Evolutionary conservation across 345 rosid species (phyloP), one percentile per base, ranked within the genome.

Genomic region (Eucalyptus regnans): DNA sequence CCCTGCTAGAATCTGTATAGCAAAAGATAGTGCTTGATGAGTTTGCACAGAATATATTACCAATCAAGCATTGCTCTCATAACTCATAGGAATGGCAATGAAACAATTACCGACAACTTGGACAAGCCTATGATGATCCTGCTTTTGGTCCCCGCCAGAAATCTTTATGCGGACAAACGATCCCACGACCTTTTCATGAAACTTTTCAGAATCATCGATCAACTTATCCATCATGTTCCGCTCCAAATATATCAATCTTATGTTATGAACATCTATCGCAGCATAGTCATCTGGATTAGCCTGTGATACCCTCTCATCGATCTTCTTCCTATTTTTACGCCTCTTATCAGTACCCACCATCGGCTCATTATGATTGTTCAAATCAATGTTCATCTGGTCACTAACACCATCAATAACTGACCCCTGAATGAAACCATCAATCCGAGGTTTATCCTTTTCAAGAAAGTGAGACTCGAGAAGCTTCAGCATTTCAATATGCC

Each of bases 401-500:
- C 91, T 88, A 90, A 85, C 91, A 90, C 91, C 90, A 89, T 91
- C 93, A 52, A 80, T 81, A 90, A 86, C 93, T 86, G 90, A 93
- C 25, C 89, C 92, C 58, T 88, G 91, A 52, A 66, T 89, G 66
- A 90, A 44, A 84, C 91, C 91, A 85, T 91, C 91, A 84, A 76
- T 56, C 37, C 86, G 89, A 37, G 93, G 89, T 68, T 91, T 92
- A 83, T 93, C 98, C 90, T 93, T 91, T 56, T 89, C 90, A 86
- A 95, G 96, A 90, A 95, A 93, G 89, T 98, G 99, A 88, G 91
- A 90, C 89, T 96, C 97, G 25, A 97, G 95, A 93, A 96, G 97
- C 94, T 94, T 96, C 85, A 94, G 94, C 99, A 98, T 96, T 93
- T 98, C 99, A 93, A 96, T 88, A 90, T 94, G 98, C 71, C 95